Evolutionary conservation across 176 grass and related monocot genomes (phyloP).

Genomic region (Dactylis glomerata): DNA sequence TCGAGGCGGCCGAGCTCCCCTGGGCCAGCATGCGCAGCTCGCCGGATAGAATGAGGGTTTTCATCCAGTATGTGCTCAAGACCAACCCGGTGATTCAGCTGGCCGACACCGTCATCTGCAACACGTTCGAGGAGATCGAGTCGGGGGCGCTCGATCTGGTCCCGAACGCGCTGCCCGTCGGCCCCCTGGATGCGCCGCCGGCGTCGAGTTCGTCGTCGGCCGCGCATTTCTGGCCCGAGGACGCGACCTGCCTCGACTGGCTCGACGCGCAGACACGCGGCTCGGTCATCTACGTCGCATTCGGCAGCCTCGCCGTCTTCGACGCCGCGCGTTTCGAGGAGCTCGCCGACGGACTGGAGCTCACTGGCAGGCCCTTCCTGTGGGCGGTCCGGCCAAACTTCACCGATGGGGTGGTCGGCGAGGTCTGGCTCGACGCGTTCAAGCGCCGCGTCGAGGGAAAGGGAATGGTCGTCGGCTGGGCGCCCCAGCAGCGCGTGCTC

Average conservation of each 20-base stretch:
- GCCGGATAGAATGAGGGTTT: background rate
- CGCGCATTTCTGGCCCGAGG: conserved; percentile 43
- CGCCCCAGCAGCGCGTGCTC: conserved; percentile 52
- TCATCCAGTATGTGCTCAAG: conserved; percentile 16
- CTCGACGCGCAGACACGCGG: conserved; percentile 42
- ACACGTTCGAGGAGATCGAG: conserved; percentile 55
- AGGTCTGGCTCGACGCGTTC: conserved; percentile 41
- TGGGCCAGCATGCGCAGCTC: background rate
- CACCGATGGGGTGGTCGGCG: background rate
- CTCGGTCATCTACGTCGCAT: conserved; percentile 64
- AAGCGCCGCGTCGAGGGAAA: background rate
- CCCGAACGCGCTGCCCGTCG: conserved; percentile 39
- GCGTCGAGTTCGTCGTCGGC: background rate
- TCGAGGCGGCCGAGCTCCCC: conserved; percentile 11
- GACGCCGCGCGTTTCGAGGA: conserved; percentile 35
- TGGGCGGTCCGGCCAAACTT: conserved; percentile 59
- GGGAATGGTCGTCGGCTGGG: conserved; percentile 44
- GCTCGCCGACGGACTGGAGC: conserved; percentile 49
- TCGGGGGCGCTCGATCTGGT: conserved; percentile 19
- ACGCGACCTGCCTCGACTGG: conserved; percentile 41
- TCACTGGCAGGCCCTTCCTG: conserved; percentile 39
- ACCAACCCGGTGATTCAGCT: background rate
- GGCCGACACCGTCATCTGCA: conserved; percentile 47
- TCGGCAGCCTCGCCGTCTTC: conserved; percentile 57
- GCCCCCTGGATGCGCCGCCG: conserved; percentile 11